These are phyloP conservation scores for Aschersonia sp. DNA, from an alignment of 2,329 filamentous ascomycete genomes.

Conservation along the genomic window DNA sequence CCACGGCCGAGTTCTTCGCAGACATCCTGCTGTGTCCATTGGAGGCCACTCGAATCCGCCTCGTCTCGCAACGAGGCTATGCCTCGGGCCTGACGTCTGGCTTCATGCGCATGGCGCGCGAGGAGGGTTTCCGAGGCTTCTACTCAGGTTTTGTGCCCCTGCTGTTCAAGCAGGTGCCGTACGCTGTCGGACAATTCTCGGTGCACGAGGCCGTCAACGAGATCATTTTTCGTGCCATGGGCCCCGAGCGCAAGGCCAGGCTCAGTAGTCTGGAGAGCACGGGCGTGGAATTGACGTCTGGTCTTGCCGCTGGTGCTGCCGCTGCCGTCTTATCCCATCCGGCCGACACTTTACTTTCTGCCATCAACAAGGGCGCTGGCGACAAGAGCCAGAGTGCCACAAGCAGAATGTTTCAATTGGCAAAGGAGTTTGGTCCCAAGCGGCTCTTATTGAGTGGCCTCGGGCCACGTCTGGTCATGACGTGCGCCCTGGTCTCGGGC, in stretches of 20 bases:
- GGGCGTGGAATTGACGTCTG: conserved; percentile 71
- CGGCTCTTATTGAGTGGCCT: conserved; percentile 31
- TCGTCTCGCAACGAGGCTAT: conserved; percentile 71
- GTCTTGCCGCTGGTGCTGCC: conserved; percentile 76
- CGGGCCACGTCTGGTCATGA: conserved; percentile 38
- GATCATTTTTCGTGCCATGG: conserved; percentile 54
- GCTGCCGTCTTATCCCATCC: conserved; percentile 83
- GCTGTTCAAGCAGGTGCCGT: conserved; percentile 80
- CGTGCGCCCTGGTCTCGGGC: conserved; percentile 34
- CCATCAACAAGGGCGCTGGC: conserved; percentile 40
- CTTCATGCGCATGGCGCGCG: conserved; percentile 60
- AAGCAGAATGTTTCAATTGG: conserved; percentile 36
- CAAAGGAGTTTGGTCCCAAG: conserved; percentile 34
- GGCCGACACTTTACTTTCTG: conserved; percentile 51
- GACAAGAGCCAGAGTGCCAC: conserved; percentile 31
- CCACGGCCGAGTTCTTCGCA: conserved; percentile 56
- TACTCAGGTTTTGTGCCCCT: conserved; percentile 85
- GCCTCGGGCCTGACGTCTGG: conserved; percentile 57
- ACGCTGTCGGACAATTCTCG: conserved; percentile 90
- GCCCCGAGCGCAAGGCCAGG: conserved; percentile 49
- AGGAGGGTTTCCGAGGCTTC: conserved; percentile 68
- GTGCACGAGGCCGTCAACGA: conserved; percentile 84
- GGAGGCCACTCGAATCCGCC: conserved; percentile 66
- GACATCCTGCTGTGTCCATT: conserved; percentile 81
- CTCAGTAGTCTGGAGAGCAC: conserved; percentile 62